Conservation (phyloP, 2,329 filamentous ascomycete genomes). For the Bipolaris gigantea region DNA sequence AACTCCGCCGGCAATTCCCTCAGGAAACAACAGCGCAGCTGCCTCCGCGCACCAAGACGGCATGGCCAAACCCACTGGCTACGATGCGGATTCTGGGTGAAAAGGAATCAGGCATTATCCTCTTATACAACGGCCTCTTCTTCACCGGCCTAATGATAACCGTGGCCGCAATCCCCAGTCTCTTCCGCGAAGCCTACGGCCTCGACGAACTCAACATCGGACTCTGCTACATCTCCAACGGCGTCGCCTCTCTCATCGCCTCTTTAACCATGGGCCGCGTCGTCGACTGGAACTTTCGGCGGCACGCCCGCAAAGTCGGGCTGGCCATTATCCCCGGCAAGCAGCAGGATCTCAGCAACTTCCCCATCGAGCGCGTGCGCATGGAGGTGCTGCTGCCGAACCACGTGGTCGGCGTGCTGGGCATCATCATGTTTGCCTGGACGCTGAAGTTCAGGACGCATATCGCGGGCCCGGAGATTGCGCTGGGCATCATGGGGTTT, state of each 20-base stretch:
- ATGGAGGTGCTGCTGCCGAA: conserved; percentile 47
- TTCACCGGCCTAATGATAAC: conserved; percentile 40
- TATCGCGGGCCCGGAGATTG: conserved; percentile 48
- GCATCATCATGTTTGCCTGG: conserved; percentile 49
- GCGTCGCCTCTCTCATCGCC: conserved; percentile 30
- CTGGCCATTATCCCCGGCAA: conserved; percentile 64
- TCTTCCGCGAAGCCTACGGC: conserved; percentile 33
- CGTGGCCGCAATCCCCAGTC: conserved; percentile 28
- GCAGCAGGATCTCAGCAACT: conserved; percentile 55
- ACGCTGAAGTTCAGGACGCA: conserved; percentile 41
- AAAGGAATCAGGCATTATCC: conserved; percentile 37
- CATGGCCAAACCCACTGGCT: conserved; percentile 30
- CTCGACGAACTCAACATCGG: conserved; percentile 36
- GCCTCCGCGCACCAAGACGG: conserved; percentile 22
- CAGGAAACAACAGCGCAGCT: neutral
- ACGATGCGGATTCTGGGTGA: conserved; percentile 35
- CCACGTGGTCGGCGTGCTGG: conserved; percentile 37
- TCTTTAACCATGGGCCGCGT: conserved; percentile 42
- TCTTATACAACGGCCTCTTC: conserved; percentile 40
- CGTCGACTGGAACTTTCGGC: conserved; percentile 73
- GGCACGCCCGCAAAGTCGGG: conserved; percentile 63
- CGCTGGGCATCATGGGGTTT: conserved; percentile 58
- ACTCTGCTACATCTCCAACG: conserved; percentile 37
- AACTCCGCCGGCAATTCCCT: conserved; percentile 8
- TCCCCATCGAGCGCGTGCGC: conserved; percentile 53